Evolutionary conservation across 148 eudicot genomes (phyloP), one percentile per base, ranked within the genome.

Genomic region (Silene latifolia): DNA sequence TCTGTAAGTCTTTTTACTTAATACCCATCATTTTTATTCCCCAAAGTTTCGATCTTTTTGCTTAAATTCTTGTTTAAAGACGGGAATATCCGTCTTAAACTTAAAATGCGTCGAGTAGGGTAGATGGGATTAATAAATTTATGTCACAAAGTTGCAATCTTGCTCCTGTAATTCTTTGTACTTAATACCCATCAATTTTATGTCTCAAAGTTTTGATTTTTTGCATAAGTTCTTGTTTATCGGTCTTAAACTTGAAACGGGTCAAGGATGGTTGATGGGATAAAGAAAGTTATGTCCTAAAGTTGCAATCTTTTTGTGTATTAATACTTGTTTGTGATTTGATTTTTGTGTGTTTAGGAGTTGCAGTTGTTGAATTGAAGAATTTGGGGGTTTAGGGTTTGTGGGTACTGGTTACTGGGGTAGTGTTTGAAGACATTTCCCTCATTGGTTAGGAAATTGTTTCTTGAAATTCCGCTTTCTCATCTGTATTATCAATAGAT

Each of bases 341-440:
- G 61, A 67, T 54, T 72, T 76, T 67, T 27, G 61, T 70, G 60
- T 51, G 78, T 79, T 67, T 39, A 39, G 44, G 44, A 39, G 8
- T 39, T 39, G 8, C 73, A 72, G 81, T 74, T 71, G 80, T 67
- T 64, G 46, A 60, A 67, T 69, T 82, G 73, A 57, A 73, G 71
- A 61, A 20, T 82, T 83, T 74, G 29, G 80, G 73, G 80, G 71
- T 24, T 76, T 80, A 84, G 87, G 86, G 86, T 83, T 83, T 74
- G 8, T 82, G 80, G 77, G 81, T 76, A 67, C 59, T 75, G 78
- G 63, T 58, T 72, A 48, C 69, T 67, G 74, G 44, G 6, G 6
- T 39, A 4, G 44, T 39, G 44, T 39, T 7, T 3, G 2, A 39
- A 39, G 44, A 39, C 44, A 39, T 39, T 39, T 39, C 9, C 0